Evolutionary conservation across 2,329 filamentous ascomycete genomes (phyloP).

Genomic region (Verticillium nonalfalfae): DNA sequence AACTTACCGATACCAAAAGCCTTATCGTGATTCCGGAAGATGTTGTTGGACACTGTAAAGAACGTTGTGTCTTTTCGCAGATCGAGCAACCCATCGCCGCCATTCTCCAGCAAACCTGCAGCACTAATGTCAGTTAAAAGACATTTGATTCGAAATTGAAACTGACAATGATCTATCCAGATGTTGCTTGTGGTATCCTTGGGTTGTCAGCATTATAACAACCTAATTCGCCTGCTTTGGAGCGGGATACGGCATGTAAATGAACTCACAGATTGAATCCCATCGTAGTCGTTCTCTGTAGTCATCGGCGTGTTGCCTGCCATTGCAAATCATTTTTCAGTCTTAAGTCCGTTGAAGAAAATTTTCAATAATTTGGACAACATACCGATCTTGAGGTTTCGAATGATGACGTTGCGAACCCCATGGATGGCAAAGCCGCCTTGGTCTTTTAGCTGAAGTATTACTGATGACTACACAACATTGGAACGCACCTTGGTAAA

Average conservation of each 20-base stretch:
- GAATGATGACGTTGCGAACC: slow-evolving; percentile 12
- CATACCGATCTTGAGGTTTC: slow-evolving; percentile 12
- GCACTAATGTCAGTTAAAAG: not conserved
- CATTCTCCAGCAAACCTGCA: slow-evolving; percentile 5
- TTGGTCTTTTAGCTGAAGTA: not conserved
- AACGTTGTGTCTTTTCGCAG: slow-evolving; percentile 11
- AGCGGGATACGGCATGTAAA: too few relatives aligned
- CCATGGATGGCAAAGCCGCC: slow-evolving; percentile 11
- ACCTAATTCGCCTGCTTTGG: too few relatives aligned
- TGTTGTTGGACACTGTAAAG: slow-evolving; percentile 13
- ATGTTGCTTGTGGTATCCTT: slow-evolving; percentile 10
- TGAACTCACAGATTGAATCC: slow-evolving; percentile 3
- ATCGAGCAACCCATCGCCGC: slow-evolving; percentile 10
- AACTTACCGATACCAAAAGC: slow-evolving; percentile 8
- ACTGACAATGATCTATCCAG: slow-evolving; percentile 13
- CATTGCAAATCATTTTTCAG: not conserved
- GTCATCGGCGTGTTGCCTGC: not conserved
- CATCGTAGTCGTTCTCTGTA: slow-evolving; percentile 5
- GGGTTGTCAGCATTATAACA: too few relatives aligned
- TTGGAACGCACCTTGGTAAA: slow-evolving; percentile 3
- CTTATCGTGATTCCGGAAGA: slow-evolving; percentile 13
- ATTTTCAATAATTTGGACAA: not conserved
- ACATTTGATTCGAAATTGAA: too few relatives aligned
- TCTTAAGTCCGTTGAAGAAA: not conserved
- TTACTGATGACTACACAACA: not conserved